phyloP scores from a whole-genome alignment of 345 rosid genomes.

The Gossypium raimondii region DNA sequence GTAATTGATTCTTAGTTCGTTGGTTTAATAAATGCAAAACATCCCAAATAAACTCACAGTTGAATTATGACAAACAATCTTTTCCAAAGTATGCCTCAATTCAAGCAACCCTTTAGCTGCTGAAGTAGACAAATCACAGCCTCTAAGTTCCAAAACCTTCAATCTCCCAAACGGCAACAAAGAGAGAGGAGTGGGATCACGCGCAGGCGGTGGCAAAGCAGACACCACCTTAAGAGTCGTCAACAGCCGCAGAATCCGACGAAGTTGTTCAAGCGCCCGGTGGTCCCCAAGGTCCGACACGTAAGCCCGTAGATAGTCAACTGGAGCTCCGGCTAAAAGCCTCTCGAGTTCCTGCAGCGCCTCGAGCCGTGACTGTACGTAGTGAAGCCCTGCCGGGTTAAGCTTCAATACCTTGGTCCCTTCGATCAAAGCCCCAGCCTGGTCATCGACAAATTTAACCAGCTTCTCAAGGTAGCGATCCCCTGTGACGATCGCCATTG shows the following conservation, averaged over 20 bases:
- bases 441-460: slow-evolving; percentile 69
- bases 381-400: slow-evolving; percentile 92
- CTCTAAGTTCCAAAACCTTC: slow-evolving; percentile 79
- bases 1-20: background rate
- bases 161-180: slow-evolving; percentile 75
- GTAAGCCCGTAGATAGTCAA: slow-evolving; percentile 96
- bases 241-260: slow-evolving; percentile 73
- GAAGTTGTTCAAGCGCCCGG: slow-evolving; percentile 94
- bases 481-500: slow-evolving; percentile 90
- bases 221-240: slow-evolving; percentile 86
- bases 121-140: slow-evolving; percentile 88
- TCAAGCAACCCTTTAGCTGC: slow-evolving; percentile 91
- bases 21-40: background rate
- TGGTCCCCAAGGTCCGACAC: slow-evolving; percentile 92
- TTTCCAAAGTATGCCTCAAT: slow-evolving; percentile 81
- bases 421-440: slow-evolving; percentile 69
- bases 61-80: slow-evolving; percentile 88
- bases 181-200: slow-evolving; percentile 91
- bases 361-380: slow-evolving; percentile 88
- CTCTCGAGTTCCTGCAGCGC: slow-evolving; percentile 81
- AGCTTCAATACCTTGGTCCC: slow-evolving; percentile 70
- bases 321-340: slow-evolving; percentile 83
- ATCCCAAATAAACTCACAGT: slow-evolving; percentile 52
- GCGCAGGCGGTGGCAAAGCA: slow-evolving; percentile 57
- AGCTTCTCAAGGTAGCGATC: slow-evolving; percentile 87